A percentile compares a stretch with the other conserved stretches of the same genome.
Conservation (phyloP, 2,329 filamentous ascomycete species). For the Aspergillus fumigatiaffinis region DNA sequence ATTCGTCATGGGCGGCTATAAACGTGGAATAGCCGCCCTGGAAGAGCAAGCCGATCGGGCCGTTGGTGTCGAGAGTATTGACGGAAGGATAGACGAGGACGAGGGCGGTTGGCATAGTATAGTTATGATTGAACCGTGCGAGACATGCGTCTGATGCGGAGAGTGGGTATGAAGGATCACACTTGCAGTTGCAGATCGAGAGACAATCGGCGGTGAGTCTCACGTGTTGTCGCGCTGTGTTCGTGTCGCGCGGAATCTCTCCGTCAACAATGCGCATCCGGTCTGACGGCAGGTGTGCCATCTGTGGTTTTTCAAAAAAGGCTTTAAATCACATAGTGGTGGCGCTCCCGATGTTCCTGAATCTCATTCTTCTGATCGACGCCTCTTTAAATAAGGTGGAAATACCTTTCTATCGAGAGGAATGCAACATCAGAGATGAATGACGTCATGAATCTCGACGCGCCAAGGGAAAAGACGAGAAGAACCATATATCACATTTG, state of each 20-base stretch:
- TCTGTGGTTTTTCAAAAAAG: neutral
- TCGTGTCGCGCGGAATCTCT: neutral
- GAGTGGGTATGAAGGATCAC: neutral
- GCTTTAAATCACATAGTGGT: neutral
- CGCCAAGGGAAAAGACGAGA: neutral
- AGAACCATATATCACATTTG: neutral
- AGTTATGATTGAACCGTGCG: neutral
- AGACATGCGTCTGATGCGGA: neutral
- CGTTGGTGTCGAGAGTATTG: constrained; percentile 1
- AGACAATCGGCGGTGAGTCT: neutral
- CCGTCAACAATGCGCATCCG: neutral
- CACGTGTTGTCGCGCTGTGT: neutral
- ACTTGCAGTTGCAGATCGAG: neutral
- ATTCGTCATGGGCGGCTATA: neutral
- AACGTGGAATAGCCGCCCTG: neutral
- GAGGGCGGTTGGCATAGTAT: neutral
- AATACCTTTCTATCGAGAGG: neutral
- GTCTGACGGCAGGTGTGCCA: neutral
- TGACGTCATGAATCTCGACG: neutral
- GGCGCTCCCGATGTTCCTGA: neutral
- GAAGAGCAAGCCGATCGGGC: neutral
- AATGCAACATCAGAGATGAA: neutral
- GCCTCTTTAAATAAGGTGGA: neutral
- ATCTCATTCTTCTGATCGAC: neutral
- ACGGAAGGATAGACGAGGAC: constrained; percentile 2